Base-by-base conservation (phyloP, 2,329 filamentous ascomycete genomes). In the Fusarium falciforme region DNA sequence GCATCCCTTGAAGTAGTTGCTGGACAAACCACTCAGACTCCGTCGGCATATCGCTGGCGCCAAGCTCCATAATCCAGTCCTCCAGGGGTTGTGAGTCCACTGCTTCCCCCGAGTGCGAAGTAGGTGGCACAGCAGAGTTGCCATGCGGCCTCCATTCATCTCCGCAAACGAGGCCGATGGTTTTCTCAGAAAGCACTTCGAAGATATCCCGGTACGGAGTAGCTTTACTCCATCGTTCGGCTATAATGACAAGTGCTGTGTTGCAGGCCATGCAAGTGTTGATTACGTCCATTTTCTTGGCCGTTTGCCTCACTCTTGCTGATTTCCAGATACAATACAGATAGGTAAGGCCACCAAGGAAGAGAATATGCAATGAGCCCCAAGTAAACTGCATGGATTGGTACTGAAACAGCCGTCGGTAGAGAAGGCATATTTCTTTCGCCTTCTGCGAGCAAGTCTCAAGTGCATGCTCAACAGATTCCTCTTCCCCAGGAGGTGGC, bases 191-290 rank as follows among this genome's bases (percentile, higher is more conserved):
- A n/a, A 81, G 68, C 1, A 74, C 36, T 63, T 81, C 79, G 31
- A 82, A 82, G 0, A 81, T 80, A 54, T 83, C 80, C 5, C 82
- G 74, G 67, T 82, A 83, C 0, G 80, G 63, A 1, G 78, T 76
- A 0, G 81, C 81, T 22, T 76, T 61, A n/a, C 63, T 79, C 81
- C 80, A 82, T 17, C 81, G 66, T 60, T 83, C 79, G 5, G 81
- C 80, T 11, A 83, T 81, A 44, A 83, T 81, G 36, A 81, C 76
- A 8, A 83, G 75, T 1, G 80, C 79, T 2, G 76, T 81, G 29
- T 74, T 81, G 68, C 82, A 83, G 2, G 80, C 81, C 75, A 79
- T 82, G 66, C 80, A 83, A 0, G 81, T 82, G 22, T 73, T 79
- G 49, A 79, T 75, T 1, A 83, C 78, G n/a, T 74, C 72, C 67